Base-by-base conservation (phyloP, 2,329 filamentous ascomycete genomes). In the Rhinocladiella similis region DNA sequence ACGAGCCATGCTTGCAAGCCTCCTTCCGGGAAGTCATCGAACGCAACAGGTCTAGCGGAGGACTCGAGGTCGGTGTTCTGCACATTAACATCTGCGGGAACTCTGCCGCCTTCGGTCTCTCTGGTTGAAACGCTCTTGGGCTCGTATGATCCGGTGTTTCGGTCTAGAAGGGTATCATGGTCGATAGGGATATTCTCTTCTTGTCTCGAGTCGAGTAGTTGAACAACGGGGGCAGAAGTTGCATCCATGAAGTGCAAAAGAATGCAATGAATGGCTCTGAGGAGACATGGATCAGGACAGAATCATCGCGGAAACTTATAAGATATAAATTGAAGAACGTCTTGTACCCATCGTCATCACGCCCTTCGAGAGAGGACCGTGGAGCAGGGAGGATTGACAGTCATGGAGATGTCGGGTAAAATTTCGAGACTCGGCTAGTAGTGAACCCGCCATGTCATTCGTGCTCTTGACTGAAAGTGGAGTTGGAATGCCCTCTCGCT, bases 1-100 rank as follows among this genome's bases (percentile, higher is more conserved):
- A 70, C 71, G 5, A 63, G 63, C 69, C 70, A 73, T 47, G 69
- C 71, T 13, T 70, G 65, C 3, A 64, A 58, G 12, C 71, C 69
- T 4, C 71, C 72, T 49, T 74, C 70, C 1, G 70, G 70, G 41
- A 62, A 62, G 18, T 42, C 39, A 39, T 62, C 54, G 38, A 47
- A 29, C n/a, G 45, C 41, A 19, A 35, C 5, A 3, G 19, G 7
- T 16, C 49, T 5, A 33, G 33, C 39, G 4, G 48, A 33, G 18
- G 50, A 53, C 27, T 57, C 48, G 16, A 61, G 25, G 33, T 61
- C 49, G 38, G 59, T 18, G 16, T 36, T 16, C 39, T 59, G 48
- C 13, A 38, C 52, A 27, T 53, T 19, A 27, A 22, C 29, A 18
- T 16, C 9, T 20, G 12, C 18, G 14, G 14, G 14, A 16, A 16